phyloP scores from a whole-genome alignment of 257 asterid genomes.

The Ocimum tenuiflorum region DNA sequence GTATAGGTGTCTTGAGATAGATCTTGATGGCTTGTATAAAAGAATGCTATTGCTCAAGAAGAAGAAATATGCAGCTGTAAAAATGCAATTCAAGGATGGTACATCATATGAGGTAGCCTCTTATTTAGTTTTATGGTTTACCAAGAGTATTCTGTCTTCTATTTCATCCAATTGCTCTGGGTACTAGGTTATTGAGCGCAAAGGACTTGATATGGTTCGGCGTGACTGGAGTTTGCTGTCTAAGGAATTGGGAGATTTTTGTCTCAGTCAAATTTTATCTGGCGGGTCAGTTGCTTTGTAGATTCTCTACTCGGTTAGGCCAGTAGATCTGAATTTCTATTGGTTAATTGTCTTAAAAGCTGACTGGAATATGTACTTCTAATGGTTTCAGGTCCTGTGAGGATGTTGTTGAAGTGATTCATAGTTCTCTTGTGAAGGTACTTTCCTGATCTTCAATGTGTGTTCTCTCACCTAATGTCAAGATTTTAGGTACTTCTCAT shows the following conservation, averaged over 20 bases:
- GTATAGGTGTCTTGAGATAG: slow-evolving; percentile 91
- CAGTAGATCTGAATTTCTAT: not conserved
- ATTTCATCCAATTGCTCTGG: slow-evolving; percentile 15
- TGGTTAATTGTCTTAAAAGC: slow-evolving; percentile 6
- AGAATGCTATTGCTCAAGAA: slow-evolving; percentile 95
- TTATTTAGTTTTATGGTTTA: slow-evolving; percentile 14
- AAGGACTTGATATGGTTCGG: slow-evolving; percentile 98
- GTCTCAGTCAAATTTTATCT: slow-evolving; percentile 83
- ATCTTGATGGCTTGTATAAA: slow-evolving; percentile 93
- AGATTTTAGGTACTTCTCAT: slow-evolving; percentile 4
- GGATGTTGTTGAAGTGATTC: slow-evolving; percentile 87
- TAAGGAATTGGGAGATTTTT: slow-evolving; percentile 93
- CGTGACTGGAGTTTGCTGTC: slow-evolving; percentile 99
- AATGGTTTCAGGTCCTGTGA: slow-evolving; percentile 73
- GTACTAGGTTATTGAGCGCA: slow-evolving; percentile 71
- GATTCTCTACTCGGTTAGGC: not conserved
- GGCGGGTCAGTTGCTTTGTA: slow-evolving; percentile 55
- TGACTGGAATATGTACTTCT: slow-evolving; percentile 6
- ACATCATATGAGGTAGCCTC: slow-evolving; percentile 55
- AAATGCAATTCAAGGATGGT: slow-evolving; percentile 78
- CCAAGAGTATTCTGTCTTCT: slow-evolving; percentile 3
- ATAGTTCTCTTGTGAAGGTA: slow-evolving; percentile 80
- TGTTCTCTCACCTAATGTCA: slow-evolving; percentile 8
- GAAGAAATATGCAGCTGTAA: slow-evolving; percentile 98
- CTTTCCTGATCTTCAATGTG: slow-evolving; percentile 11